Evolutionary conservation across 2,329 filamentous ascomycete species (phyloP).

Genomic region (Xylaria polymorpha): DNA sequence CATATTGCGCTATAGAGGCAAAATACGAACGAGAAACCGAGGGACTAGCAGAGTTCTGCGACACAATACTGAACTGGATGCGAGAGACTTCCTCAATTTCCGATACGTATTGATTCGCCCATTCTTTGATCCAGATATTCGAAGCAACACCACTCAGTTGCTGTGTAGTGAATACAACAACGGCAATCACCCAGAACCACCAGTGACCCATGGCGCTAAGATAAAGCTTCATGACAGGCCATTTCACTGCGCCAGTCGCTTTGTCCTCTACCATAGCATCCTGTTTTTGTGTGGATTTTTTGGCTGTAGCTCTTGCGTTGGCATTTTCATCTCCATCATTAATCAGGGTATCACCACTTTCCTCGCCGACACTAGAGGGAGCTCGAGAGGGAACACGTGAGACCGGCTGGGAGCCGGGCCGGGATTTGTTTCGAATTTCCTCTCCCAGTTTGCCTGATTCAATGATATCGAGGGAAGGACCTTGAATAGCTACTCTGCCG

Average conservation of each 20-base stretch:
- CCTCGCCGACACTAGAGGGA: slow-evolving; percentile 78
- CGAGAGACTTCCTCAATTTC: slow-evolving; percentile 54
- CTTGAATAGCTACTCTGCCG: slow-evolving; percentile 80
- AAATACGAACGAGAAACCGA: slow-evolving; percentile 55
- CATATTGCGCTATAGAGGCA: slow-evolving; percentile 55
- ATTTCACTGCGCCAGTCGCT: slow-evolving; percentile 86
- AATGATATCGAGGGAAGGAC: slow-evolving; percentile 81
- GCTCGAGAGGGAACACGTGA: slow-evolving; percentile 83
- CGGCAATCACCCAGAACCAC: slow-evolving; percentile 90
- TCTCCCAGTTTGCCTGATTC: slow-evolving; percentile 90
- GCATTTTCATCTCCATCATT: slow-evolving; percentile 63
- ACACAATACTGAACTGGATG: slow-evolving; percentile 52
- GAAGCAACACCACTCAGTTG: slow-evolving; percentile 88
- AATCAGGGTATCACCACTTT: slow-evolving; percentile 66
- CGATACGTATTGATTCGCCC: slow-evolving; percentile 86
- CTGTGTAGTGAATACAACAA: slow-evolving; percentile 80
- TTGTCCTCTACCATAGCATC: slow-evolving; percentile 79
- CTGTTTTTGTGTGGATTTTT: slow-evolving; percentile 61
- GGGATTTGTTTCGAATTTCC: slow-evolving; percentile 78
- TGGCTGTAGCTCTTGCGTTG: slow-evolving; percentile 59
- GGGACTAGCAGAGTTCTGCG: slow-evolving; percentile 52
- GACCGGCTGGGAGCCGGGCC: slow-evolving; percentile 73
- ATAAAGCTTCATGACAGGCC: slow-evolving; percentile 87
- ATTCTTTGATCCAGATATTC: slow-evolving; percentile 93
- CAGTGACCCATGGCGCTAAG: slow-evolving; percentile 91